Evolutionary conservation across 1,284 basidiomycete species (phyloP), one percentile per base, ranked within the genome.

Genomic region (Macrocystidia cucumis): DNA sequence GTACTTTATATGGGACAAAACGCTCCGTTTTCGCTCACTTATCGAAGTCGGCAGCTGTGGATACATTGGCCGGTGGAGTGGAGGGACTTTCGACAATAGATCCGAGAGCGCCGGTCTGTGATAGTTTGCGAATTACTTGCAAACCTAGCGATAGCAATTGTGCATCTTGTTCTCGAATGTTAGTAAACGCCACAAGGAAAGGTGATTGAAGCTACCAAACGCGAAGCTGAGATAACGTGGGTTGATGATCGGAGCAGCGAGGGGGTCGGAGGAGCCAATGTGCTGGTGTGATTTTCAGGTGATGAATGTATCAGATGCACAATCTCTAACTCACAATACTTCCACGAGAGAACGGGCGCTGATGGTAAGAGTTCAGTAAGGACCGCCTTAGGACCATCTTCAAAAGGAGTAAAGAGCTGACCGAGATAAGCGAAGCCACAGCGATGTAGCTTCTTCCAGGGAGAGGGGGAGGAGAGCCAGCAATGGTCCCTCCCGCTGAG

Each of bases 211-310:
- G 1, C 19, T 13, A 34, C 22, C 32, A 40, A 35, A n/a, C 29
- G 11, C n/a, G 29, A 13, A 13, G 17, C 4, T 18, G 5, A 30
- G 17, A 18, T 30, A 60, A 16, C 56, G 52, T 23, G 63, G 62
- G 35, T 72, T 59, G 16, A 72, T 55, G 21, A 53, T 42, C 1
- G 69, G 67, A 35, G 63, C 53, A 2, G 50, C 55, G 5, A 50
- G 42, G 0, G 66, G 65, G 44, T 69, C 54, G 4, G 46, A 24
- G 1, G 60, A 60, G 3, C 52, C 48, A 27, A 65, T 56, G 39
- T 64, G 61, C 29, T 30, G 29, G 25, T 27, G 7, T 0, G 48
- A 45, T 13, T 48, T 49, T 7, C 46, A 35, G 12, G 44, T 37
- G 29, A 51, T 27, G n/a, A n/a, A n/a, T n/a, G n/a, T n/a, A n/a